These are phyloP conservation scores for Tetragonia tetragonoides DNA, from an alignment of 148 eudicot species.

Conservation along the genomic window DNA sequence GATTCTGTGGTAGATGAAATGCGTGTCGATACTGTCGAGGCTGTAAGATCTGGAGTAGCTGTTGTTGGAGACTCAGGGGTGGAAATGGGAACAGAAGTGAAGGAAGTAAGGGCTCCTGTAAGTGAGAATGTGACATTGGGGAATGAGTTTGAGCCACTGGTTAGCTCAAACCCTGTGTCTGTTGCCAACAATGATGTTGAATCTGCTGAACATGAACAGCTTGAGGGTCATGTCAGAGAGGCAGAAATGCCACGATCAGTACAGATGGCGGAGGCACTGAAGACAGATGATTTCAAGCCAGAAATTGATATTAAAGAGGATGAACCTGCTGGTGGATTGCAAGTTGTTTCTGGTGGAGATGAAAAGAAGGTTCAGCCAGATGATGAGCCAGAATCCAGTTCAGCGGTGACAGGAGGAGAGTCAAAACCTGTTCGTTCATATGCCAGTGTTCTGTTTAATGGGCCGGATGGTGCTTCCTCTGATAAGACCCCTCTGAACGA, in stretches of 20 bases:
- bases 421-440: constrained; percentile 14
- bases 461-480: not conserved
- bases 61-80: constrained; percentile 27
- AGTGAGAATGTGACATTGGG: constrained; percentile 18
- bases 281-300: constrained; percentile 9
- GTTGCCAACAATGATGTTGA: constrained; percentile 12
- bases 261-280: constrained; percentile 18
- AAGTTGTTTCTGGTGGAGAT: constrained; percentile 22
- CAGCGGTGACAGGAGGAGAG: constrained; percentile 13
- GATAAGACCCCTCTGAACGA: constrained; percentile 15
- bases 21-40: constrained; percentile 29
- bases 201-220: constrained; percentile 14
- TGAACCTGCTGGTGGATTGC: constrained; percentile 27
- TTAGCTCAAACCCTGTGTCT: constrained; percentile 23
- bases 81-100: constrained; percentile 10
- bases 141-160: constrained; percentile 29
- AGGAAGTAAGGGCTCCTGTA: constrained; percentile 17
- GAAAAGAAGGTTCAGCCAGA: constrained; percentile 27
- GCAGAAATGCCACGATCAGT: constrained; percentile 16
- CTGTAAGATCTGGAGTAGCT: constrained; percentile 35
- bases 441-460: constrained; percentile 22
- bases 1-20: constrained; percentile 38
- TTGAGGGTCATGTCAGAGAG: not conserved
- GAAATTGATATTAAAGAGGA: constrained; percentile 28
- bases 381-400: constrained; percentile 10